A percentile compares a stretch with the other conserved stretches of the same genome.
These are phyloP conservation scores for Neonectria faginata DNA, from an alignment of 2,329 filamentous ascomycete genomes.

Conservation along the genomic window DNA sequence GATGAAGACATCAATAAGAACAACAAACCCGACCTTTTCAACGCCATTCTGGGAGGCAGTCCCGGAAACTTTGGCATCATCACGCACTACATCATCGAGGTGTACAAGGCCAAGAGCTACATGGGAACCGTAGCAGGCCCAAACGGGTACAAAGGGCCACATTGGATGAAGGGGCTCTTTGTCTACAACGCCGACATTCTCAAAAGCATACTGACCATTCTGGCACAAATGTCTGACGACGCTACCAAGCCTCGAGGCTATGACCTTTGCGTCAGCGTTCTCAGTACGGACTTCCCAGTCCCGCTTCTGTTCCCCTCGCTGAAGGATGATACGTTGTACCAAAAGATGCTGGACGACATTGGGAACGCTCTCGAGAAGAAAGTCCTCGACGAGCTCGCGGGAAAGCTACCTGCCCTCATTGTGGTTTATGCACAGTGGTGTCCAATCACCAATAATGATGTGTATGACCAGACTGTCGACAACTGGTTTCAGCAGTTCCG, in stretches of 20 bases:
- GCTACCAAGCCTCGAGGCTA: slow-evolving; percentile 58
- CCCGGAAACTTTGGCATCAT: slow-evolving; percentile 69
- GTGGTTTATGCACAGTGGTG: slow-evolving; percentile 63
- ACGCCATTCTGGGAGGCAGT: slow-evolving; percentile 68
- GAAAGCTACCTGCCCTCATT: slow-evolving; percentile 55
- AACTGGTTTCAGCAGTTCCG: slow-evolving; percentile 57
- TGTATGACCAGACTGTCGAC: slow-evolving; percentile 49
- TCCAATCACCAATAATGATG: slow-evolving; percentile 52
- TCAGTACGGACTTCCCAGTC: slow-evolving; percentile 55
- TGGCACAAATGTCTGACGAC: slow-evolving; percentile 60
- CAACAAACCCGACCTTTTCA: slow-evolving; percentile 67
- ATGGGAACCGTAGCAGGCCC: slow-evolving; percentile 44
- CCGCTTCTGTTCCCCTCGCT: slow-evolving; percentile 52
- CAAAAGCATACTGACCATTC: slow-evolving; percentile 52
- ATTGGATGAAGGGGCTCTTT: slow-evolving; percentile 54
- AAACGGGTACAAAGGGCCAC: slow-evolving; percentile 33
- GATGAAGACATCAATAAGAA: slow-evolving; percentile 57
- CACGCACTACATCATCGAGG: slow-evolving; percentile 62
- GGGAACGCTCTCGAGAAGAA: slow-evolving; percentile 47
- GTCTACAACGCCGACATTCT: slow-evolving; percentile 54
- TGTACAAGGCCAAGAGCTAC: slow-evolving; percentile 53
- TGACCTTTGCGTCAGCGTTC: slow-evolving; percentile 60
- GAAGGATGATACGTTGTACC: slow-evolving; percentile 35
- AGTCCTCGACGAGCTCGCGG: slow-evolving; percentile 52
- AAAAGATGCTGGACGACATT: not conserved